Conservation (phyloP, 371 early-diverging fungal species). For the Choanephora cucurbitarum region DNA sequence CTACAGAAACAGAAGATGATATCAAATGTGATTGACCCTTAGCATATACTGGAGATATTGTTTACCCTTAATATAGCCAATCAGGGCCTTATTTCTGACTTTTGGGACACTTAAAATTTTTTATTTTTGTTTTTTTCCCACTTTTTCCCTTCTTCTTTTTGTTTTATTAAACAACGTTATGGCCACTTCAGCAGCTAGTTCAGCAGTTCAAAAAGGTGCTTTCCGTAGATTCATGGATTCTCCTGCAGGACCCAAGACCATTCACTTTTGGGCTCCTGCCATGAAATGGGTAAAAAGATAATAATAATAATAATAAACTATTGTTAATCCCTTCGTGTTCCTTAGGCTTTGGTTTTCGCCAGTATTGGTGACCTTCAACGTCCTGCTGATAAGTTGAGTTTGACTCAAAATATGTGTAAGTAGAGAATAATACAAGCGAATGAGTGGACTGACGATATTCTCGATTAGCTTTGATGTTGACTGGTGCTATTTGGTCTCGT, state of each 20-base stretch:
- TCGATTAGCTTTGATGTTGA: constrained; percentile 85
- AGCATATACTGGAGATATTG: no score
- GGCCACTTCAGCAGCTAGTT: constrained; percentile 36
- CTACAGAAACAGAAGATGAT: constrained; percentile 41
- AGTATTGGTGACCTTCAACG: constrained; percentile 90
- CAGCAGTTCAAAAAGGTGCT: constrained; percentile 55
- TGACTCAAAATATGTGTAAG: constrained; percentile 77
- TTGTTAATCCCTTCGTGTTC: neutral
- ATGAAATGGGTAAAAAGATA: constrained; percentile 44
- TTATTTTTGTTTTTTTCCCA: neutral
- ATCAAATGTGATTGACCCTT: constrained; percentile 13
- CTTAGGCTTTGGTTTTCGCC: constrained; percentile 55
- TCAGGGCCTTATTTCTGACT: neutral
- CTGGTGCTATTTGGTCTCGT: constrained; percentile 96
- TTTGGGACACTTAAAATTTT: neutral
- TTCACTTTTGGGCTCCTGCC: constrained; percentile 48
- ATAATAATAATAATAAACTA: no score
- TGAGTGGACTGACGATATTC: no score
- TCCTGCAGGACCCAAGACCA: constrained; percentile 64
- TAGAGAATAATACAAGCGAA: constrained; percentile 2
- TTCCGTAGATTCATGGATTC: constrained; percentile 74
- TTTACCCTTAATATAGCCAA: no score
- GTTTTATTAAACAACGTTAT: constrained; percentile 29
- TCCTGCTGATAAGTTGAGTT: constrained; percentile 89
- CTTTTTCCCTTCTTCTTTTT: neutral